These are phyloP conservation scores for Trichosporon faecale DNA, from an alignment of 1,284 basidiomycete genomes.

Conservation along the genomic window DNA sequence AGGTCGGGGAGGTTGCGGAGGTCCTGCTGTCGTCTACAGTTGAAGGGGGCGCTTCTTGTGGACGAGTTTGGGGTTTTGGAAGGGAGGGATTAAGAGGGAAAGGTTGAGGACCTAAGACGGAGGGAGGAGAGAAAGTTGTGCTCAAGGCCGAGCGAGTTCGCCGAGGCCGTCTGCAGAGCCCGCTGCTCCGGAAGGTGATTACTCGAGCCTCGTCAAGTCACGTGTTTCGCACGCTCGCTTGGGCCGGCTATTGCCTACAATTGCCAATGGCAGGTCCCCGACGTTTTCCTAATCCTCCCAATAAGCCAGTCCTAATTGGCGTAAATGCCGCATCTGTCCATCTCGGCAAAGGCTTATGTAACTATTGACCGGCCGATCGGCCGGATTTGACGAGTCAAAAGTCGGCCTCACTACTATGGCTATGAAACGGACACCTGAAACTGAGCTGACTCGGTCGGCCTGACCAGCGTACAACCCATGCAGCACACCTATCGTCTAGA, in stretches of 20 bases:
- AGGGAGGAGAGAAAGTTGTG: slow-evolving; percentile 8
- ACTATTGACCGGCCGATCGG: neutral
- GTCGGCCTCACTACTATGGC: too few relatives aligned
- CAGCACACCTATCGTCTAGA: neutral
- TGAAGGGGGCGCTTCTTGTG: neutral
- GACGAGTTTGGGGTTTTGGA: neutral
- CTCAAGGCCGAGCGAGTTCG: slow-evolving; percentile 3
- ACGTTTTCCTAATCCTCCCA: neutral
- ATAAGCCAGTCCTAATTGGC: neutral
- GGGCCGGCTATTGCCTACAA: neutral
- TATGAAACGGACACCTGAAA: too few relatives aligned
- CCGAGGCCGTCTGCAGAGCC: neutral
- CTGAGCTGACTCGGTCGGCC: too few relatives aligned
- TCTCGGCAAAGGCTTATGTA: neutral
- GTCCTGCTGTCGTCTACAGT: neutral
- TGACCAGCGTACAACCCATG: too few relatives aligned
- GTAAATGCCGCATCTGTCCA: neutral
- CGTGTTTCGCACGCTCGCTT: neutral
- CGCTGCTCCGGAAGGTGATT: neutral
- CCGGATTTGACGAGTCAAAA: neutral
- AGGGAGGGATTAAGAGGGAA: neutral
- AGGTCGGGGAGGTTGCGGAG: too few relatives aligned
- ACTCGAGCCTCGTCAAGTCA: neutral
- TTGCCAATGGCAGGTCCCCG: neutral
- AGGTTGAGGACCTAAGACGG: slow-evolving; percentile 1